These are phyloP conservation scores for Globisporangium recalcitrans DNA, from an alignment of 352 stramenopile genomes.

Conservation along the genomic window DNA sequence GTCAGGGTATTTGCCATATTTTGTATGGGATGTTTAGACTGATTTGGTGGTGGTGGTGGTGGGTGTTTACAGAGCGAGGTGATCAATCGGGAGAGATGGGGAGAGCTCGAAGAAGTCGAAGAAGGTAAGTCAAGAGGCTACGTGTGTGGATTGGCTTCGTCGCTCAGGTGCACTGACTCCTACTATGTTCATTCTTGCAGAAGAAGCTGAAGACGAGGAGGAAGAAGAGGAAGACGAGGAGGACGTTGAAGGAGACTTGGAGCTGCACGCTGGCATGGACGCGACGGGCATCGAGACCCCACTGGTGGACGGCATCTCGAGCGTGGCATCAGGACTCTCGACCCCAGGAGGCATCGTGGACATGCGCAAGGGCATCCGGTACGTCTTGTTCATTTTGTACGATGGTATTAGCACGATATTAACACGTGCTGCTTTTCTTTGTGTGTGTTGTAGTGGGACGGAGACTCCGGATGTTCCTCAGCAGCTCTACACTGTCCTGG, in stretches of 20 bases:
- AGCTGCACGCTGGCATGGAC: slow-evolving; percentile 31
- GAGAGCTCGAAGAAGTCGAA: slow-evolving; percentile 64
- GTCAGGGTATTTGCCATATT: neutral
- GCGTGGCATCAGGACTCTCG: slow-evolving; percentile 61
- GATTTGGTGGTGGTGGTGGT: slow-evolving; percentile 2
- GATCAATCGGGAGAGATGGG: slow-evolving; percentile 66
- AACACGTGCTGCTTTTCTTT: neutral
- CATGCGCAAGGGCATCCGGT: slow-evolving; percentile 73
- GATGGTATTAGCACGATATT: neutral
- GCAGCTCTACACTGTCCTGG: slow-evolving; percentile 75
- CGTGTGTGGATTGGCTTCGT: neutral
- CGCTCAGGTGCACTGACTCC: neutral
- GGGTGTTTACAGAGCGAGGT: slow-evolving; percentile 29
- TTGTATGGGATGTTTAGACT: neutral
- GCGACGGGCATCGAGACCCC: slow-evolving; percentile 56
- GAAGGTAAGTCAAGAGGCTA: slow-evolving; percentile 15
- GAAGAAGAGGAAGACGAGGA: slow-evolving; percentile 45
- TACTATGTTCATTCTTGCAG: neutral
- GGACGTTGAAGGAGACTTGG: slow-evolving; percentile 24
- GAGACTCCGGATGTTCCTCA: slow-evolving; percentile 58
- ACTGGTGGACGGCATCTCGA: slow-evolving; percentile 56
- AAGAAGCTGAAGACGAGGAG: slow-evolving; percentile 37
- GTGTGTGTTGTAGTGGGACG: slow-evolving; percentile 30
- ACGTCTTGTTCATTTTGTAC: neutral
- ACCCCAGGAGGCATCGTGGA: slow-evolving; percentile 66